Base-by-base conservation (phyloP, 2,329 filamentous ascomycete genomes). In the Tolypocladium nubicola region DNA sequence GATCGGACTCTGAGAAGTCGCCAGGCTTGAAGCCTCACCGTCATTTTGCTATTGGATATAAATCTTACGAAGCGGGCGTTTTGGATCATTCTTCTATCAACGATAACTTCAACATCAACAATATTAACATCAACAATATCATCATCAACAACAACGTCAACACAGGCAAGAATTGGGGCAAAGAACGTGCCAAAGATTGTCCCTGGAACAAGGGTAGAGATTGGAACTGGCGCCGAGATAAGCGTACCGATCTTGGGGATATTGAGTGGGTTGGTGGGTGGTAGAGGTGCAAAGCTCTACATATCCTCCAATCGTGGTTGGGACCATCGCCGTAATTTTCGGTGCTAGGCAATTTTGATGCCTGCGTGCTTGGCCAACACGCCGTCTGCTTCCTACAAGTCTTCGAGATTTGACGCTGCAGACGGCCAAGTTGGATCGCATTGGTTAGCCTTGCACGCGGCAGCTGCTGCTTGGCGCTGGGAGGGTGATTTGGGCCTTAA, bases 211-310 rank as follows among this genome's bases (percentile, higher is more conserved):
- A 79, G 68, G 77, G 77, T 62, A 78, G 81, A 75, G 81, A 84
- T 72, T 79, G 76, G 76, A 81, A 81, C 62, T 83, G 81, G 80
- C 81, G 81, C 68, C 78, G 82, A 67, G 85, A 87, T 61, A 77
- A 75, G 68, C 81, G 80, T 65, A 73, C 79, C 68, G 86, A 88
- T 75, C 82, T 89, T 71, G 86, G 86, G 69, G 88, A 93, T 69
- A 76, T 92, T 78, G 91, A 96, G 84, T 96, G 93, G 87, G 90
- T 96, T 85, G 91, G 91, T 79, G 90, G 89, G 76, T 95, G 89
- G 85, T 85, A 89, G 73, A 9, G 62, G 85, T 85, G 73, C 72
- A 68, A 73, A 62, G 76, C 71, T 64, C 65, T 72, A 63, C 58
- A 57, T 66, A 60, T 63, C 71, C 70, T 77, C 71, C 83, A 83